Base-by-base conservation (phyloP, 306 rosid genomes). In the Nissolia schottii region DNA sequence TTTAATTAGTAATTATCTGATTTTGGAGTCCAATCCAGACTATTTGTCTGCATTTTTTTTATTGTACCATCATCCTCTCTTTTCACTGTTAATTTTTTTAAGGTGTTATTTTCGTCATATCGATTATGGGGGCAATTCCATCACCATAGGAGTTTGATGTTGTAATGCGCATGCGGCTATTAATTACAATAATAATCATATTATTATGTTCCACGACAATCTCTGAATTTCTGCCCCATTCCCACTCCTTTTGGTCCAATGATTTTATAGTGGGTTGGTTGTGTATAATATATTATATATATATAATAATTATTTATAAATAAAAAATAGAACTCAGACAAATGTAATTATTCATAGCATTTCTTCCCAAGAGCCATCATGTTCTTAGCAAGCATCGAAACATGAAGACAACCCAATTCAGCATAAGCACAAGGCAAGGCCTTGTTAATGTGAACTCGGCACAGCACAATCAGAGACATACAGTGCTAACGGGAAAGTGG, bases 151-250 rank as follows among this genome's bases (percentile, higher is more conserved):
- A 19, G 22, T 3, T 2, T 3, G n/a, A 34, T 23, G 6, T 79
- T 23, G 80, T 58, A 23, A 62, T 45, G 45, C 60, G 69, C 80
- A 75, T 24, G 68, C 80, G 22, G 57, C 31, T 22, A 15, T 62
- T 19, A 28, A 57, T 58, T 58, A 11, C 75, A 24, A 45, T 6
- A n/a, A 12, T 61, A 43, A 59, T 60, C 45, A 60, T 59, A 62
- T n/a, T n/a, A 19, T 41, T 16, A n/a, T 41, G 19, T 28, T 75
- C 14, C 43, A 11, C 41, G 28, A 61, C 53, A 64, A 29, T 70
- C n/a, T 75, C 58, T 63, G 49, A 43, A 43, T 5, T 55, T 38
- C 24, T 7, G 16, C 27, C 37, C 5, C 45, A 35, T 57, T 38
- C 2, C 66, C 75, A 13, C 51, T 51, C 31, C 12, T 40, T 45